Conservation (phyloP, 371 early-diverging fungal species). For the Lichtheimia corymbifera region DNA sequence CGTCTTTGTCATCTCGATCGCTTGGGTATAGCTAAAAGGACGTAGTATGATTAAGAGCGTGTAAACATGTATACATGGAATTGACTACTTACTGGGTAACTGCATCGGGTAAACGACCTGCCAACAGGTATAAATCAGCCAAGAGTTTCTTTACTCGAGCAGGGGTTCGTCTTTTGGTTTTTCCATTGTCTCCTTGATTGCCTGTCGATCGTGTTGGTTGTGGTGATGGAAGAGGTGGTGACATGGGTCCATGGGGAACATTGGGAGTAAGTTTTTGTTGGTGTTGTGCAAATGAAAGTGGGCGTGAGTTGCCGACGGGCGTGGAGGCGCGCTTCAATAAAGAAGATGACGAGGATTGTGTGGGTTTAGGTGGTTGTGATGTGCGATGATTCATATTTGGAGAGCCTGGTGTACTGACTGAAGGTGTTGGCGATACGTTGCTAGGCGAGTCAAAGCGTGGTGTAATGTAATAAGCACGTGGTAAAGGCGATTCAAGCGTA, state of each 20-base stretch:
- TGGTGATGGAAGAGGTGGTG: slow-evolving; percentile 20
- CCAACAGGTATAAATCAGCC: slow-evolving; percentile 78
- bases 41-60: not conserved
- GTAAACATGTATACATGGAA: not conserved
- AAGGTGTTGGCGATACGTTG: slow-evolving; percentile 22
- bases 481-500: slow-evolving; percentile 40
- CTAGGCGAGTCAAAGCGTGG: slow-evolving; percentile 11
- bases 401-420: slow-evolving; percentile 22
- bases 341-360: slow-evolving; percentile 23
- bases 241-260: slow-evolving; percentile 17
- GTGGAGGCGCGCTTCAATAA: slow-evolving; percentile 28
- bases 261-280: slow-evolving; percentile 9
- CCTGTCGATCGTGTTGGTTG: slow-evolving; percentile 20
- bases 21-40: slow-evolving; percentile 56
- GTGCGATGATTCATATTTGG: slow-evolving; percentile 11
- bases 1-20: slow-evolving; percentile 69
- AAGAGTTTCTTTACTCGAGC: slow-evolving; percentile 77
- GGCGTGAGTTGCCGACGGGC: slow-evolving; percentile 10
- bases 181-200: slow-evolving; percentile 21
- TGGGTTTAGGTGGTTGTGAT: slow-evolving; percentile 24
- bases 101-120: slow-evolving; percentile 78
- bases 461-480: slow-evolving; percentile 11
- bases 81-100: slow-evolving; percentile 52
- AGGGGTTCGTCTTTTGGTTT: slow-evolving; percentile 61
- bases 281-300: slow-evolving; percentile 8